phyloP scores from a whole-genome alignment of 1,139 yeast species.

The Scheffersomyces quercinus region DNA sequence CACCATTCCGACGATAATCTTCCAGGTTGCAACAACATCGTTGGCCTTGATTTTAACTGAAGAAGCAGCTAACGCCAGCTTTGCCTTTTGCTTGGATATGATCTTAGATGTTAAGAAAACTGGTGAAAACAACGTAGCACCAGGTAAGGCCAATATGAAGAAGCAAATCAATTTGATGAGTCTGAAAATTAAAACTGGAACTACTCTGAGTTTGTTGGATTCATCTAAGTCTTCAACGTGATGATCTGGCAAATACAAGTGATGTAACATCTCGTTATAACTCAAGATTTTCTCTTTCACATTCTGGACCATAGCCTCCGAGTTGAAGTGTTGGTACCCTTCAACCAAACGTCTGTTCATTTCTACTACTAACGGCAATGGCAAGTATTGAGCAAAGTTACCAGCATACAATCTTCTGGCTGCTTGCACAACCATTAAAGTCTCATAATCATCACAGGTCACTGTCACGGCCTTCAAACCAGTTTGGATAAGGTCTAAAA shows the following conservation, averaged over 20 bases:
- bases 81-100: conserved; percentile 39
- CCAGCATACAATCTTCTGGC: conserved; percentile 58
- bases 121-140: conserved; percentile 45
- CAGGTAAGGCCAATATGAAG: conserved; percentile 42
- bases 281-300: conserved; percentile 35
- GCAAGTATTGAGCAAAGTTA: conserved; percentile 60
- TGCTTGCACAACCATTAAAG: conserved; percentile 35
- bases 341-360: conserved; percentile 44
- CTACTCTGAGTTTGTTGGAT: conserved; percentile 26
- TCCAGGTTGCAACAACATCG: conserved; percentile 64
- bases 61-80: conserved; percentile 43
- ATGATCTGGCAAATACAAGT: conserved; percentile 45
- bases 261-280: conserved; percentile 35
- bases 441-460: conserved; percentile 34
- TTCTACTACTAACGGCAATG: conserved; percentile 47
- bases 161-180: conserved; percentile 34
- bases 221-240: conserved; percentile 39
- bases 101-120: conserved; percentile 40
- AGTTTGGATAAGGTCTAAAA: conserved; percentile 25
- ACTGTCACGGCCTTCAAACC: conserved; percentile 35
- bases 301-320: conserved; percentile 35
- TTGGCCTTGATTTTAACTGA: conserved; percentile 47
- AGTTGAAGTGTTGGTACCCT: conserved; percentile 40
- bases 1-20: conserved; percentile 84
- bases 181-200: conserved; percentile 29